phyloP scores from a whole-genome alignment of 1,284 basidiomycete genomes.

The Trichosporon ovoides region DNA sequence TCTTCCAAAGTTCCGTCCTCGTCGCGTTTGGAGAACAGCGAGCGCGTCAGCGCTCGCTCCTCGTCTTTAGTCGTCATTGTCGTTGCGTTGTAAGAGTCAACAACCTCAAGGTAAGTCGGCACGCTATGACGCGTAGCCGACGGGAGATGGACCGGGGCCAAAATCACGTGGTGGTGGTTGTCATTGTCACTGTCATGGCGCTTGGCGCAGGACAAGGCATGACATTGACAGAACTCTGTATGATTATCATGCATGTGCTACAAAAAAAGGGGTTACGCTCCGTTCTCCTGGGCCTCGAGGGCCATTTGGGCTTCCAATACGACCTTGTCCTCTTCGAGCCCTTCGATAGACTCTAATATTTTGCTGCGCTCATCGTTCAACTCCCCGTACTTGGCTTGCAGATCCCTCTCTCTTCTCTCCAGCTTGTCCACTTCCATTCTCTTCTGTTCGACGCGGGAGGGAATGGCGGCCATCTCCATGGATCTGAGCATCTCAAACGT shows the following conservation, averaged over 20 bases:
- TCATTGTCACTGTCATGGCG: background rate
- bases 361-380: conserved; percentile 67
- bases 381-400: conserved; percentile 80
- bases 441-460: conserved; percentile 65
- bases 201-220: background rate
- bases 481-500: conserved; percentile 67
- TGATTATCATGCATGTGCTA: background rate
- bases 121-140: conserved; percentile 4
- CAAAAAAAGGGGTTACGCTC: background rate
- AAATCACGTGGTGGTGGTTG: conserved; percentile 1
- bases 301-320: conserved; percentile 45
- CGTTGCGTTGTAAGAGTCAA: background rate
- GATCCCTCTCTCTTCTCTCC: conserved; percentile 64
- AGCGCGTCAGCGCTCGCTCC: conserved; percentile 59
- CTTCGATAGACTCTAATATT: conserved; percentile 57
- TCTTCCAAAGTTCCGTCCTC: conserved; percentile 63
- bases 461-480: conserved; percentile 69
- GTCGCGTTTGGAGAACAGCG: conserved; percentile 67
- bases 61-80: conserved; percentile 2
- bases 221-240: background rate
- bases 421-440: conserved; percentile 78
- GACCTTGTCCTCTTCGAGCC: conserved; percentile 47
- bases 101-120: background rate
- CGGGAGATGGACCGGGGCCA: background rate
- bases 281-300: conserved; percentile 39